Percentiles rank a stretch among this genome's conserved stretches.
Conservation (phyloP, 2,329 filamentous ascomycete species). For the Hirsutella minnesotensis region DNA sequence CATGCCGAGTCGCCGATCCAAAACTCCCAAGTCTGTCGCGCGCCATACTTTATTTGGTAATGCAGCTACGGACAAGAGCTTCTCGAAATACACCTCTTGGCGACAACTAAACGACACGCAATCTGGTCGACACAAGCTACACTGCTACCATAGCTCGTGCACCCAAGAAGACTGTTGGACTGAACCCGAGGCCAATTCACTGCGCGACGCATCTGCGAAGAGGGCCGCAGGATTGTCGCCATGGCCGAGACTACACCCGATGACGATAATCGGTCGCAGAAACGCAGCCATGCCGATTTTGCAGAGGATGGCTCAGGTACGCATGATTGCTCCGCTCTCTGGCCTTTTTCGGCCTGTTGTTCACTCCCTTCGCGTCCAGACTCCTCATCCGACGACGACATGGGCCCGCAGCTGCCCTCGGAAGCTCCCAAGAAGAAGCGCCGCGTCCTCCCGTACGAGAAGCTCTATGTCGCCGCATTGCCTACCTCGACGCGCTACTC, state of each 20-base stretch:
- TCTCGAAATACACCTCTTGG: too few relatives aligned
- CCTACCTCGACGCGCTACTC: slow-evolving; percentile 75
- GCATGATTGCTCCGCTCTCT: slow-evolving; percentile 1
- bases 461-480: slow-evolving; percentile 83
- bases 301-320: slow-evolving; percentile 32
- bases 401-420: slow-evolving; percentile 82
- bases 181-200: not conserved
- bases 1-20: too few relatives aligned
- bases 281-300: slow-evolving; percentile 44
- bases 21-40: too few relatives aligned
- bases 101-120: too few relatives aligned
- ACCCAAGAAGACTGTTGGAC: too few relatives aligned
- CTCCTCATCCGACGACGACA: slow-evolving; percentile 78
- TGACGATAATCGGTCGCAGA: slow-evolving; percentile 23
- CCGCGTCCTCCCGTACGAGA: slow-evolving; percentile 83
- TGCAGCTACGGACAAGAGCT: too few relatives aligned
- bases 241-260: slow-evolving; percentile 14
- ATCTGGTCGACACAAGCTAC: too few relatives aligned
- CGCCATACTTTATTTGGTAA: too few relatives aligned
- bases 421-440: slow-evolving; percentile 81
- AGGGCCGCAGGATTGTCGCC: not conserved
- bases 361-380: slow-evolving; percentile 24
- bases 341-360: not conserved
- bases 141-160: too few relatives aligned
- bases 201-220: not conserved